Percentiles rank a stretch among this genome's conserved stretches.
These are phyloP conservation scores for Rhynchospora tenuis DNA, from an alignment of 176 grass and related monocot species.

Conservation along the genomic window DNA sequence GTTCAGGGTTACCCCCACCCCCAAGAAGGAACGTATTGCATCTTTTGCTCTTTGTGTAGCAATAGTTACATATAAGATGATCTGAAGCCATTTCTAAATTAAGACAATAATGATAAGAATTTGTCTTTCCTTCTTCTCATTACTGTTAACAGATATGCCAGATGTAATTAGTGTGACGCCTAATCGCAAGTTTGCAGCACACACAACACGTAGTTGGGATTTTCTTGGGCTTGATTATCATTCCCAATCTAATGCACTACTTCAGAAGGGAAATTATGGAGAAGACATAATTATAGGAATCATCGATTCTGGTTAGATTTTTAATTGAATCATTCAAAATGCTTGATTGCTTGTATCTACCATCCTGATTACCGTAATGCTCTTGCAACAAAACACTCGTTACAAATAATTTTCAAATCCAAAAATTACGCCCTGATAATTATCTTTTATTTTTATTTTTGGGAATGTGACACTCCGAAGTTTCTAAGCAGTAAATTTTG, in stretches of 20 bases:
- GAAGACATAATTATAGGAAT: slow-evolving; percentile 43
- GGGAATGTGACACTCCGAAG: no score
- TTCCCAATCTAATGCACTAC: neutral
- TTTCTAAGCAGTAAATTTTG: no score
- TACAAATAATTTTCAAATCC: neutral
- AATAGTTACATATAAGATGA: no score
- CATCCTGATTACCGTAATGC: neutral
- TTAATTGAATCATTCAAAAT: neutral
- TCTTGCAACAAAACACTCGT: neutral
- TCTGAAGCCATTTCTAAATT: neutral
- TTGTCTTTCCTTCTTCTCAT: neutral
- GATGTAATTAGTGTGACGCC: slow-evolving; percentile 31
- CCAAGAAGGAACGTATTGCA: no score
- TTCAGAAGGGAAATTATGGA: slow-evolving; percentile 30
- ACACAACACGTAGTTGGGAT: slow-evolving; percentile 54
- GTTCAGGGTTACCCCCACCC: no score
- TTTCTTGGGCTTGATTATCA: slow-evolving; percentile 27
- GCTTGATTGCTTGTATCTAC: neutral
- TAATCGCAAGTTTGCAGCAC: neutral
- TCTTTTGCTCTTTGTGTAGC: no score
- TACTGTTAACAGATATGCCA: slow-evolving; percentile 18
- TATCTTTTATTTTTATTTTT: no score
- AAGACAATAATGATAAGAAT: neutral
- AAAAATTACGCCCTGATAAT: no score
- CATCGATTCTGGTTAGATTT: slow-evolving; percentile 33